These are phyloP conservation scores for Proliferodiscus dingleyae DNA, from an alignment of 2,329 filamentous ascomycete genomes.

Conservation along the genomic window DNA sequence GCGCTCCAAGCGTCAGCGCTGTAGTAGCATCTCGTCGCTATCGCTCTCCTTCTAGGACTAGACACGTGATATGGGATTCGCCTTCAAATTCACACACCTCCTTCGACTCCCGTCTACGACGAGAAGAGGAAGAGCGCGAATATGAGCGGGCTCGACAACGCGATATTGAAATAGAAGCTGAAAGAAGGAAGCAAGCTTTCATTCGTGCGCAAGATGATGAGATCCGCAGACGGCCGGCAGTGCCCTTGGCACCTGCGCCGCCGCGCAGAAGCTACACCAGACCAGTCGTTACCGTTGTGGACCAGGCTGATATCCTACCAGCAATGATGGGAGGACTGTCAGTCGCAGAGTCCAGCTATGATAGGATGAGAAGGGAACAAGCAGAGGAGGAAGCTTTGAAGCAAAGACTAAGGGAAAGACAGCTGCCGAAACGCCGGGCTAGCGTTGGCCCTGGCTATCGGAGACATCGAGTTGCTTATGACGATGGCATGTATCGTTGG, in stretches of 20 bases:
- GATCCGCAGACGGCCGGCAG: slow-evolving; percentile 24
- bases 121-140: slow-evolving; percentile 14
- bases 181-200: slow-evolving; percentile 14
- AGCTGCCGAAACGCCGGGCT: slow-evolving; percentile 19
- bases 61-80: slow-evolving; percentile 17
- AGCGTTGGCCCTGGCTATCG: slow-evolving; percentile 23
- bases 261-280: slow-evolving; percentile 8
- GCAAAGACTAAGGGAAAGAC: slow-evolving; percentile 21
- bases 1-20: slow-evolving; percentile 16
- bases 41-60: slow-evolving; percentile 11
- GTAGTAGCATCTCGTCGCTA: slow-evolving; percentile 16
- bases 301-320: slow-evolving; percentile 15
- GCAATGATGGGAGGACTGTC: slow-evolving; percentile 17
- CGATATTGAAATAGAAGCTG: slow-evolving; percentile 7
- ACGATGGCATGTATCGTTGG: slow-evolving; percentile 28
- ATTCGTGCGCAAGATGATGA: slow-evolving; percentile 27
- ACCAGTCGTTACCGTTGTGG: slow-evolving; percentile 25
- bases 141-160: not conserved
- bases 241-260: slow-evolving; percentile 20
- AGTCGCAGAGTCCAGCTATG: slow-evolving; percentile 4
- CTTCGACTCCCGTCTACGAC: slow-evolving; percentile 14
- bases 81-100: slow-evolving; percentile 22
- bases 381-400: slow-evolving; percentile 22
- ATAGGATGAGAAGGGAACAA: slow-evolving; percentile 9
- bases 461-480: slow-evolving; percentile 26